Evolutionary conservation across 2,329 filamentous ascomycete species (phyloP).

Genomic region (Apiospora rasikravindrae): DNA sequence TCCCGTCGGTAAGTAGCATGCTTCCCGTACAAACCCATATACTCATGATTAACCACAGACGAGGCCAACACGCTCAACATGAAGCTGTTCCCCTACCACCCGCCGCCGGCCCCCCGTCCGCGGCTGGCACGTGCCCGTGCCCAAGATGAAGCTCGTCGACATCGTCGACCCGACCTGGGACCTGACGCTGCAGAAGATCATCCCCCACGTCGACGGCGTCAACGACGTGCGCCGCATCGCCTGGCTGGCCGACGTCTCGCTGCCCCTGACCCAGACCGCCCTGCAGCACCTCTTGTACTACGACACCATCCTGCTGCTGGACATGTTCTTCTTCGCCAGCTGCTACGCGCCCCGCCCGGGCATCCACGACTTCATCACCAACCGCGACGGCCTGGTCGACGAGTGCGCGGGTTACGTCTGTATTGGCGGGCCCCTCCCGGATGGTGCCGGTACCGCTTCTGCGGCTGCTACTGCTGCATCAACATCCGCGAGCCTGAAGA

Average conservation of each 20-base stretch:
- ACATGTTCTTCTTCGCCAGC: conserved; percentile 92
- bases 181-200: conserved; percentile 77
- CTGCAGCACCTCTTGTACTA: conserved; percentile 92
- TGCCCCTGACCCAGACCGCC: conserved; percentile 84
- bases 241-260: conserved; percentile 81
- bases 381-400: conserved; percentile 75
- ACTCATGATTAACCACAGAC: conserved; percentile 55
- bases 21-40: conserved; percentile 25
- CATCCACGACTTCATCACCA: conserved; percentile 79
- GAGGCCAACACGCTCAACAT: conserved; percentile 95
- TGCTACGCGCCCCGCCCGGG: conserved; percentile 85
- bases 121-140: conserved; percentile 89
- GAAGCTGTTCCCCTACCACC: conserved; percentile 88
- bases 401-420: conserved; percentile 89
- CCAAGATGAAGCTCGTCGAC: conserved; percentile 67
- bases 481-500: neutral
- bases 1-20: conserved; percentile 70
- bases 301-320: conserved; percentile 85
- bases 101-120: conserved; percentile 76
- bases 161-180: conserved; percentile 75
- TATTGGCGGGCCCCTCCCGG: conserved; percentile 37
- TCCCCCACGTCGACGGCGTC: conserved; percentile 87
- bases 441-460: no score
- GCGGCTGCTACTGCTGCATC: neutral
- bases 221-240: conserved; percentile 89